Evolutionary conservation across 306 rosid species (phyloP), one percentile per base, ranked within the genome.

Genomic region (Vachellia pachyceras): DNA sequence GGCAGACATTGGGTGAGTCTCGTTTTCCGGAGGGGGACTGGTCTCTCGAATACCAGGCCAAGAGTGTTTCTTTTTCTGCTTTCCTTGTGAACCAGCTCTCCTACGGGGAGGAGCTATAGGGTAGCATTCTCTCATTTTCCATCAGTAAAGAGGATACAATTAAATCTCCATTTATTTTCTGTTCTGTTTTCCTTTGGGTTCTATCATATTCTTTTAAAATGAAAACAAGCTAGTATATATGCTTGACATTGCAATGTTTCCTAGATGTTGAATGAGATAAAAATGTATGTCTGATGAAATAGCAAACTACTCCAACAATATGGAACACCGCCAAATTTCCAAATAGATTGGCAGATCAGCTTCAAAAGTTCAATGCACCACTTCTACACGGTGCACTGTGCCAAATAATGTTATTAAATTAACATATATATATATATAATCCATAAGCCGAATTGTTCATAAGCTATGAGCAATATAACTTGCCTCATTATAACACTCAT

Each of bases 381-480:
- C 65, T 10, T 23, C 36, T 23, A 3, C 18, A 47, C 22, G 66
- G 8, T 39, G 72, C 79, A 78, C 55, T 1, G 41, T 10, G 11
- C 42, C 64, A 25, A 74, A 17, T n/a, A 85, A 67, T 47, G 39
- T 68, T 61, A 52, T 78, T 46, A 22, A 76, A 64, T 36, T 55
- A 68, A 47, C 75, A n/a, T 55, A 55, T 55, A 20, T n/a, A n/a
- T 55, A 7, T 20, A 55, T 55, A 22, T 20, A 55, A 20, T n/a
- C 11, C n/a, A 20, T 9, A 20, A 20, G 25, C 29, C 29, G 25
- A 52, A 8, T 11, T 29, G 20, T 55, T 55, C 63, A 20, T 55
- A 55, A 55, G 33, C 11, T 55, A 9, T 55, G 11, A 55, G 20
- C 29, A 20, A 9, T 55, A n/a, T 50, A 69, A 76, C 29, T 45